Evolutionary conservation across 2,329 filamentous ascomycete species (phyloP).

Genomic region (Reticulascus tulasneorum): DNA sequence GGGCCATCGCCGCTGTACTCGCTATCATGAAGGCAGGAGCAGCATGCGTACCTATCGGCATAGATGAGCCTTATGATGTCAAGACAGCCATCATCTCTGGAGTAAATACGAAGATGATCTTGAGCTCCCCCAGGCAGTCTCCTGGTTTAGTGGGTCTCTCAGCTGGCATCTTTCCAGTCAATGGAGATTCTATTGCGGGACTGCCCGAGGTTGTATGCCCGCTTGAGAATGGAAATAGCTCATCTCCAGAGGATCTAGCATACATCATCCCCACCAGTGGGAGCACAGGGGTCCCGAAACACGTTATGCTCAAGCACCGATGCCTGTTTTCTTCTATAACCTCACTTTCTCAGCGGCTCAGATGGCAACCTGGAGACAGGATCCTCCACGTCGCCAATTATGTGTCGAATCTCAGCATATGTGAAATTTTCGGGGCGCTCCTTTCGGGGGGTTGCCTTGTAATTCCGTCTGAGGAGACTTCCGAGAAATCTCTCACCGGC

Average conservation of each 20-base stretch:
- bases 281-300: not conserved
- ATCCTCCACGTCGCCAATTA: slow-evolving; percentile 46
- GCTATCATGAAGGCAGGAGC: slow-evolving; percentile 15
- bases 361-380: no score
- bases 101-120: not conserved
- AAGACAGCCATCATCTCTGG: not conserved
- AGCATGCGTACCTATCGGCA: slow-evolving; percentile 5
- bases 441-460: slow-evolving; percentile 40
- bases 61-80: slow-evolving; percentile 1
- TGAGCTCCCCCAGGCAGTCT: not conserved
- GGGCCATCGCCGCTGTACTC: slow-evolving; percentile 13
- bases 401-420: slow-evolving; percentile 48
- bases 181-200: no score
- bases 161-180: not conserved
- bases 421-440: slow-evolving; percentile 50
- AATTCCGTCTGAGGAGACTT: slow-evolving; percentile 35
- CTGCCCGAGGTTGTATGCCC: slow-evolving; percentile 1
- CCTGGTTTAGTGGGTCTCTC: not conserved
- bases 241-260: not conserved
- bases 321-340: not conserved
- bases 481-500: no score
- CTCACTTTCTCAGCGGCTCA: not conserved
- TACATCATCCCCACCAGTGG: not conserved
- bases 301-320: not conserved
- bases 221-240: not conserved